Evolutionary conservation across 305 asterid genomes (phyloP), one percentile per base, ranked within the genome.

Genomic region (Fraxinus dipetala): DNA sequence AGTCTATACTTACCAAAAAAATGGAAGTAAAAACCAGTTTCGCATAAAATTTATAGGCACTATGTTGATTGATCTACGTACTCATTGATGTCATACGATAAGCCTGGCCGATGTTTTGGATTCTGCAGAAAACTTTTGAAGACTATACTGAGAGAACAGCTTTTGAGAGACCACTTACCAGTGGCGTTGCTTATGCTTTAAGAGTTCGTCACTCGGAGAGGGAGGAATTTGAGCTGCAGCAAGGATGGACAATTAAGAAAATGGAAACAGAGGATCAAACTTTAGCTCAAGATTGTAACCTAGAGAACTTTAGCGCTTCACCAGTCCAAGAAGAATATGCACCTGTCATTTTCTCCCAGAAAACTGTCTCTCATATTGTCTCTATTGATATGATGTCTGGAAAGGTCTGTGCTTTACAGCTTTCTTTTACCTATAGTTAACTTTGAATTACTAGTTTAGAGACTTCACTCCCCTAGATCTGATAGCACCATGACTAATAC

Each of bases 331-430:
- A 91, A 56, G 97, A 93, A 90, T 93, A 91, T 81, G 96, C 97
- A 35, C 97, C 96, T 32, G 93, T 93, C 82, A 91, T 93, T 78
- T 90, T 91, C 85, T 87, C 94, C n/a, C 97, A 93, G 85, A 87
- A 91, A 88, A 91, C 96, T 26, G 93, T 93, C 78, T 89, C 96
- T 61, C 97, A 91, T 86, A 90, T 91, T 31, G 93, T 93, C 83
- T 91, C 96, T 30, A 90, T 93, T 79, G 97, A 93, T 88, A 93
- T 93, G 96, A 91, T 93, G 96, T 93, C 96, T 73, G 97, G 97
- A 85, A 91, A 91, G 94, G 97, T 93, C 10, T 11, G 4, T 69
- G 3, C 75, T 78, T 76, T 48, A 74, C 28, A 24, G 3, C 13
- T 77, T 73, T 31, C 56, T 78, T 76, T 67, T 78, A 20, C 38